phyloP scores from a whole-genome alignment of 176 grass and related monocot genomes.

The Eragrostis nindensis region DNA sequence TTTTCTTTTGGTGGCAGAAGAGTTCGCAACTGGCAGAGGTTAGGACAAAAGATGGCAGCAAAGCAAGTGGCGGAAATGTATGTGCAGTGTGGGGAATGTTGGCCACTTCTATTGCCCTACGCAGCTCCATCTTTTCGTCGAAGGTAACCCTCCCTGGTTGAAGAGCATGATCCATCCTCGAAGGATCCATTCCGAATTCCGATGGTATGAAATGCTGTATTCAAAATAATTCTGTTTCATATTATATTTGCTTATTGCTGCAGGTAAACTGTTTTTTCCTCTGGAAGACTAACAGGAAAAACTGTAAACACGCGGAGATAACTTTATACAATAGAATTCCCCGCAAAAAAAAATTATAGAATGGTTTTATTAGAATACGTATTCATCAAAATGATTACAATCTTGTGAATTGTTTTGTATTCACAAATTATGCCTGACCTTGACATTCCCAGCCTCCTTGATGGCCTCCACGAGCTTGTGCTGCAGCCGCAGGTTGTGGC shows the following conservation, averaged over 20 bases:
- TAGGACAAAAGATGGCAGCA: conserved; percentile 30
- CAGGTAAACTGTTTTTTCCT: too few species aligned
- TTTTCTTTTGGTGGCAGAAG: conserved; percentile 56
- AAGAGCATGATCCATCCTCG: conserved; percentile 53
- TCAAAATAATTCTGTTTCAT: background rate
- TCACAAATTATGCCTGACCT: conserved; percentile 41
- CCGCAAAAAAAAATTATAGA: too few species aligned
- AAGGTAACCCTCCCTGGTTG: conserved; percentile 49
- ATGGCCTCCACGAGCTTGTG: conserved; percentile 65
- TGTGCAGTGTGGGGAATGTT: conserved; percentile 62
- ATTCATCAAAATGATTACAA: too few species aligned
- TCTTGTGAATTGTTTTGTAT: too few species aligned
- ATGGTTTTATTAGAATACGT: too few species aligned
- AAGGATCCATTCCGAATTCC: conserved; percentile 64
- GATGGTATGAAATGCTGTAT: conserved; percentile 64
- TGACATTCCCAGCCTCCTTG: conserved; percentile 65
- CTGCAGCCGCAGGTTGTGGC: conserved; percentile 36
- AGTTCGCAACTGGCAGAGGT: conserved; percentile 40
- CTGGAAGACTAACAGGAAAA: too few species aligned
- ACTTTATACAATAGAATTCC: too few species aligned
- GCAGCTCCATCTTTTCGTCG: conserved; percentile 50
- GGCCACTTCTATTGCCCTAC: conserved; percentile 54
- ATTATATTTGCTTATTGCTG: too few species aligned
- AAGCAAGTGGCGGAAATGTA: conserved; percentile 62
- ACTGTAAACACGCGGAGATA: too few species aligned